A percentile compares a stretch with the other conserved stretches of the same genome.
These are phyloP conservation scores for Haplosporangium sp. DNA, from an alignment of 371 early-diverging fungal genomes.

Conservation along the genomic window DNA sequence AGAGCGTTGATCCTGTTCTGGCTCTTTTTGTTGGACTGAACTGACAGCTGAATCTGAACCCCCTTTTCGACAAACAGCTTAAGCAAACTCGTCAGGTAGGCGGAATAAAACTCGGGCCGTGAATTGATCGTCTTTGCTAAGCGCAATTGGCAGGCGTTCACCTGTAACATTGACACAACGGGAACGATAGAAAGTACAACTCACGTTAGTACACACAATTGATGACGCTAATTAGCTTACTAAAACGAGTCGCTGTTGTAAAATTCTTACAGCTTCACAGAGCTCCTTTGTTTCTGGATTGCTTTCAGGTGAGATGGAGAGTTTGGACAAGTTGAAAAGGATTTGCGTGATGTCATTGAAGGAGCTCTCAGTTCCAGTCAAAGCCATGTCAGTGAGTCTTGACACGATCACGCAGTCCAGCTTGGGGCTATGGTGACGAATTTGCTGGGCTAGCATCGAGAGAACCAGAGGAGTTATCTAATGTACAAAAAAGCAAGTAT, in stretches of 20 bases:
- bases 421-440: conserved; percentile 61
- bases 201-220: no score
- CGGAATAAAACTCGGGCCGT: conserved; percentile 67
- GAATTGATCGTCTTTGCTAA: conserved; percentile 65
- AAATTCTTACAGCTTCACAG: conserved; percentile 57
- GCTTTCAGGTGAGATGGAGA: conserved; percentile 61
- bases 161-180: conserved; percentile 22
- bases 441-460: conserved; percentile 70
- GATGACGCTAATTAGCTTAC: neutral
- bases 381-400: conserved; percentile 69
- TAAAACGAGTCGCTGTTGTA: neutral
- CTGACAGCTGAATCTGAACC: conserved; percentile 67
- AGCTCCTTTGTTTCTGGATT: conserved; percentile 59
- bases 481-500: neutral
- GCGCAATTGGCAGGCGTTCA: conserved; percentile 34
- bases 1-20: conserved; percentile 61
- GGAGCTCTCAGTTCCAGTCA: conserved; percentile 62
- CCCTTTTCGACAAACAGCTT: conserved; percentile 78
- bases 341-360: conserved; percentile 68
- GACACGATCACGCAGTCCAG: conserved; percentile 65
- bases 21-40: conserved; percentile 64
- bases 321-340: conserved; percentile 61
- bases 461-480: conserved; percentile 70
- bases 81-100: conserved; percentile 67
- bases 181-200: conserved; percentile 41